Conservation (phyloP, 2,329 filamentous ascomycete species). For the Calonectria hongkongensis region DNA sequence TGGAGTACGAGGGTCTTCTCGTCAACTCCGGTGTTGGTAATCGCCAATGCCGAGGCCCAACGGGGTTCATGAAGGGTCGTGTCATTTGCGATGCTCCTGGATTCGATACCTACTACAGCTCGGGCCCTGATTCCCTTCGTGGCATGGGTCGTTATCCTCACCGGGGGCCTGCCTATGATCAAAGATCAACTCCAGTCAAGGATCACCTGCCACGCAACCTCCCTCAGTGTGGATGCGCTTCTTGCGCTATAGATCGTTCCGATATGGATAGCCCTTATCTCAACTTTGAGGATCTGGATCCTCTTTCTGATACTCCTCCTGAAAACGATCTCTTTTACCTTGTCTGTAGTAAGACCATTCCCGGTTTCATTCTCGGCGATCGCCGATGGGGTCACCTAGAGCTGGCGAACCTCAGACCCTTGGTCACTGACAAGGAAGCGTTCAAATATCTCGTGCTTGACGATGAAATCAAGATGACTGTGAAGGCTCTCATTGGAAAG, state of each 20-base stretch:
- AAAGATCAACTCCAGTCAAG: constrained; percentile 45
- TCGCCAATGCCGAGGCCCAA: constrained; percentile 55
- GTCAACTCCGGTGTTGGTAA: constrained; percentile 56
- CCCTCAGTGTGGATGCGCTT: constrained; percentile 64
- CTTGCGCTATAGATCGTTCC: constrained; percentile 55
- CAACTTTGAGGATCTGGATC: constrained; percentile 64
- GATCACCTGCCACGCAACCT: constrained; percentile 64
- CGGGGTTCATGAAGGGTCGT: constrained; percentile 62
- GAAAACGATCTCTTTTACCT: constrained; percentile 66
- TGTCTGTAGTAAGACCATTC: constrained; percentile 65
- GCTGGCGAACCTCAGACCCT: constrained; percentile 61
- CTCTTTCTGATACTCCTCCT: constrained; percentile 60
- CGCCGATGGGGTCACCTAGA: constrained; percentile 67
- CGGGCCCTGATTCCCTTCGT: constrained; percentile 50
- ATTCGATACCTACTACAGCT: constrained; percentile 59
- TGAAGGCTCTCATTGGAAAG: constrained; percentile 68
- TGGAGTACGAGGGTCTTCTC: constrained; percentile 66
- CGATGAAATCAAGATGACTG: constrained; percentile 68
- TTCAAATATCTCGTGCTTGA: constrained; percentile 71
- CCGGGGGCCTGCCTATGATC: constrained; percentile 39
- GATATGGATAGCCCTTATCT: constrained; percentile 59
- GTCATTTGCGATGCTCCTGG: constrained; percentile 67
- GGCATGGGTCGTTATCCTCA: constrained; percentile 42
- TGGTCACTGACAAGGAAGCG: constrained; percentile 67
- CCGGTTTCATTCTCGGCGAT: constrained; percentile 67